A percentile compares a stretch with the other conserved stretches of the same genome.
Conservation (phyloP, 2,329 filamentous ascomycete species). For the Phoma sp. region DNA sequence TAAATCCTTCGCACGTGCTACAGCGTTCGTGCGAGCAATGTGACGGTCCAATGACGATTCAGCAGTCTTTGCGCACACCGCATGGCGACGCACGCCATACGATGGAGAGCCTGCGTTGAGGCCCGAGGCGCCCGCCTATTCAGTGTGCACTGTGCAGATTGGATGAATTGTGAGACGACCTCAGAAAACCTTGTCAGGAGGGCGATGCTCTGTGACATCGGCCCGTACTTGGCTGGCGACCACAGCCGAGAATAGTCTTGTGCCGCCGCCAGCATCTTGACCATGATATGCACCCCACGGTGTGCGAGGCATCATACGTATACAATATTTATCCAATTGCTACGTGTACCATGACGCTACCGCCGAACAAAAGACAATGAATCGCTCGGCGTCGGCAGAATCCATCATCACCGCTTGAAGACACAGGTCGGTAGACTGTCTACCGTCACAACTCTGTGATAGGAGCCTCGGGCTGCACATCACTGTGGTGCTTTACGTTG, state of each 20-base stretch:
- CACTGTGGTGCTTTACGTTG: background rate
- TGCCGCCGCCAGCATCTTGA: background rate
- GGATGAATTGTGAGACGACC: background rate
- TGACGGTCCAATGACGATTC: background rate
- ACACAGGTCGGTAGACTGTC: background rate
- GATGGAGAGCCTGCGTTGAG: conserved; percentile 2
- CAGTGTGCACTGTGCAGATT: background rate
- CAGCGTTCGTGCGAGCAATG: background rate
- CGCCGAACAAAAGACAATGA: background rate
- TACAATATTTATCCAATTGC: background rate
- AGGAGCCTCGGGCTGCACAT: background rate
- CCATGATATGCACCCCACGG: background rate
- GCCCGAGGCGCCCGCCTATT: conserved; percentile 6
- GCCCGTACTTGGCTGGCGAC: conserved; percentile 9
- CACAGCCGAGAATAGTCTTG: background rate
- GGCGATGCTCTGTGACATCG: background rate
- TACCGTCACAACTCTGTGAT: background rate
- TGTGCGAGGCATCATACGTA: background rate
- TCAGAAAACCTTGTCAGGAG: background rate
- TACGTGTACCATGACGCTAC: background rate
- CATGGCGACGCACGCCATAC: conserved; percentile 6
- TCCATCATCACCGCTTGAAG: background rate
- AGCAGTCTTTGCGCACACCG: background rate
- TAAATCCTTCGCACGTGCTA: conserved; percentile 7
- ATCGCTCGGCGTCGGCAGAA: background rate